These are phyloP conservation scores for Paraleonurus japonicus DNA, from an alignment of 257 asterid species.

Conservation along the genomic window DNA sequence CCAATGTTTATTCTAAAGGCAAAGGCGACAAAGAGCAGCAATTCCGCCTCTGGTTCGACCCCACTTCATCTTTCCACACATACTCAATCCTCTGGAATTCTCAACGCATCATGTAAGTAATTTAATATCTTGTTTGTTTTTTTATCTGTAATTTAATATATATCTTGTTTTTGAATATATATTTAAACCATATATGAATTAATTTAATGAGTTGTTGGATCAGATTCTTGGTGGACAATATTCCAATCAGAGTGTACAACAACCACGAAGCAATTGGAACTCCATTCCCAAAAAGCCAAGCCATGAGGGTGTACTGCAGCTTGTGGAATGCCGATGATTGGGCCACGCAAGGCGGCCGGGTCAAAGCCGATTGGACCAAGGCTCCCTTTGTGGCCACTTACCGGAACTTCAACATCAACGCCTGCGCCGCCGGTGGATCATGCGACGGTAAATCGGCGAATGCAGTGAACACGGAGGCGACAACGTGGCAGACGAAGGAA, in stretches of 20 bases:
- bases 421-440: background rate
- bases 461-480: background rate
- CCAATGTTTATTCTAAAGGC: conserved; percentile 19
- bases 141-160: too few relatives aligned
- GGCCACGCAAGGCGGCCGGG: conserved; percentile 16
- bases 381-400: conserved; percentile 20
- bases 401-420: conserved; percentile 21
- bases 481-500: conserved; percentile 15
- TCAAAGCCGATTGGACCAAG: conserved; percentile 20
- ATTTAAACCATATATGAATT: too few relatives aligned
- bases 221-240: conserved; percentile 27
- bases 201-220: too few relatives aligned
- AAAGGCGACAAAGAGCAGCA: conserved; percentile 28
- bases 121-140: background rate
- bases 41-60: conserved; percentile 26
- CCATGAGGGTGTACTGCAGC: conserved; percentile 24
- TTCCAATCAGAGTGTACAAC: conserved; percentile 22
- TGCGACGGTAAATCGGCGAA: background rate
- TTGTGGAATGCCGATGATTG: conserved; percentile 22
- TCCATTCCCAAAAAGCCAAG: conserved; percentile 19
- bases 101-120: conserved; percentile 17
- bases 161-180: too few relatives aligned
- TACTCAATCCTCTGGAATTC: conserved; percentile 27
- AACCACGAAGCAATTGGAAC: conserved; percentile 24
- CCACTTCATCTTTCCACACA: conserved; percentile 20